Base-by-base conservation (phyloP, 768 basidiomycete species). In the Termitomyces sp. region DNA sequence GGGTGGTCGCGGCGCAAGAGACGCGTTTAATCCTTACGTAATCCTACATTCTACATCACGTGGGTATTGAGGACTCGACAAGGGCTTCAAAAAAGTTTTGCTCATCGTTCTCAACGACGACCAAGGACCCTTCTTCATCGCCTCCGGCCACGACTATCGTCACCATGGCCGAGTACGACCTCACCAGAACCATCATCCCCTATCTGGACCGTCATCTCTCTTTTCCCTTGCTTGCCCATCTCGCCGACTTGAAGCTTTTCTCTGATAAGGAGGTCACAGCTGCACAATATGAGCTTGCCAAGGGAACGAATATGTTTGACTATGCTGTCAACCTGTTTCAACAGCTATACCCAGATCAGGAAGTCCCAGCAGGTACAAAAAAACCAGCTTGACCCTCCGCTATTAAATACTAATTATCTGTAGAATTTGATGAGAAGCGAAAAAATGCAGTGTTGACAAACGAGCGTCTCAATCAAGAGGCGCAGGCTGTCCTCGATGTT, bases 231-330 rank as follows among this genome's bases (percentile, higher is more conserved):
- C 88, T 99, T 60, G 85, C 90, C 10, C 94, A 96, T 76, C 86
- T 98, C 45, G 81, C 79, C 16, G 88, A 91, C 59, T 82, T 79
- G 9, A 82, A 83, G 18, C 73, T 90, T 41, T 98, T 94, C 71
- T 80, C 92, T 1, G 77, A 80, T 22, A 80, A 90, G 43, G 85
- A 98, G 64, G 82, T 98, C 57, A 85, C 86, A 57, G 76, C 85
- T 41, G 96, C 97, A 38, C 96, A 98, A 75, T 96, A 97, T 88
- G 94, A 98, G 67, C 87, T 98, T 54, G 92, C 94, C 55, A 96
- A 93, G 70, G 92, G 88, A 60, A 99, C 97, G 47, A 98, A 99
- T 72, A 98, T 98, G 95, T 88, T 96, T 58, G 95, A 96, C 72
- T 99, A 96, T 67, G 87, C 92, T 26, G 83, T 87, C 59, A 81